Base-by-base conservation (phyloP, 1,284 basidiomycete genomes). In the Cutaneotrichosporon sp. region DNA sequence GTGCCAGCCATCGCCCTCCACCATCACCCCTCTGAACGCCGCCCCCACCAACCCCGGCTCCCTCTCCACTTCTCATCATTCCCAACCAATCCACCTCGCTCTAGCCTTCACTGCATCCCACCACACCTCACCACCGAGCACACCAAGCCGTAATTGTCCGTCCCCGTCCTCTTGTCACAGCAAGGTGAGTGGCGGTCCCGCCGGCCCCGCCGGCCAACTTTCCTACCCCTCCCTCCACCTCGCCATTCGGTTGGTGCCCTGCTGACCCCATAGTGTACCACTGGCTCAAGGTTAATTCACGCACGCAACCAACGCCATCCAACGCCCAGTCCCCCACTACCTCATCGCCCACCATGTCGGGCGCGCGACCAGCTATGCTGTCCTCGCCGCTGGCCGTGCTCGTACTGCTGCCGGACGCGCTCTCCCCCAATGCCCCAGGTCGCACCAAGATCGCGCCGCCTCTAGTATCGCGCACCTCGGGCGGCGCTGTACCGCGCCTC, bases 401-500 rank as follows among this genome's bases (percentile, higher is more conserved):
- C 47, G 74, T 72, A 20, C 65, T 76, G 8, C 62, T 74, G 2
- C 72, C 74, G 5, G 62, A 70, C 4, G 62, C 70, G 2, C 66
- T 70, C 10, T 67, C 66, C 6, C 46, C 43, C 22, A 14, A 18
- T 13, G 4, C 20, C 8, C 42, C 29, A 9, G 10, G 25, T 7
- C 53, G 24, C 18, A 33, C 25, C 10, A 16, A 49, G 6, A 24
- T 27, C 9, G 54, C 54, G 7, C 59, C 49, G 18, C 31, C 59
- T n/a, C 24, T 56, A 3, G 16, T 43, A 14, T 14, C 36, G 24
- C 25, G 51, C 16, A 45, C 11, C n/a, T 52, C 50, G 9, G 42
- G 38, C 4, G 36, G 38, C 29, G 46, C 31, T 13, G 36, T 53
- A 2, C 52, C 51, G 20, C 47, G 60, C 52, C 14, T 45, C 34